These are phyloP conservation scores for Pachyrhizus erosus DNA, from an alignment of 306 rosid species.

Conservation along the genomic window DNA sequence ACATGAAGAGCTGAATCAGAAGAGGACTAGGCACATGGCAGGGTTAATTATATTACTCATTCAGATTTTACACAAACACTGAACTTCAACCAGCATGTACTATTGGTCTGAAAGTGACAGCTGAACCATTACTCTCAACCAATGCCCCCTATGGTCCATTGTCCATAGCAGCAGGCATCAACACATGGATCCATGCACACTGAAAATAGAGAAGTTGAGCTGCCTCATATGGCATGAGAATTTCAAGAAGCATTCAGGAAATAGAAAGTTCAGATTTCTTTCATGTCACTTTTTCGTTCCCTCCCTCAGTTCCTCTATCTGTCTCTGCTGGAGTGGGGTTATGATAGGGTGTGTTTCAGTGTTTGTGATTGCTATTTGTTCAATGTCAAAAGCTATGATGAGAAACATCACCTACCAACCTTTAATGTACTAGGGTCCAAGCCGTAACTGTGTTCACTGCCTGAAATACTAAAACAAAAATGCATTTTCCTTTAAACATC, in stretches of 20 bases:
- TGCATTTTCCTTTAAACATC: neutral
- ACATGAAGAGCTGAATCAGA: conserved; percentile 15
- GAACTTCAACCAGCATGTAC: conserved; percentile 2
- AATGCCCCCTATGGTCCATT: neutral
- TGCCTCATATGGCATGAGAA: conserved; percentile 33
- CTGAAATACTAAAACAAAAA: neutral
- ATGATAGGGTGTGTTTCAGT: conserved; percentile 12
- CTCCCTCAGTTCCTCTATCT: neutral
- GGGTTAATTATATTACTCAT: conserved; percentile 32
- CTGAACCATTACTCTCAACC: conserved; percentile 11
- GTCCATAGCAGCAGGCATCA: neutral
- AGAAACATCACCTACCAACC: conserved; percentile 9
- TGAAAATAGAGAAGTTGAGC: conserved; percentile 34
- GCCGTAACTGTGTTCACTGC: neutral
- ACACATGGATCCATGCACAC: conserved; percentile 12
- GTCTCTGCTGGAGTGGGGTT: conserved; percentile 22
- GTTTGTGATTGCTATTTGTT: conserved; percentile 15
- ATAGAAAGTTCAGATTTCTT: conserved; percentile 5
- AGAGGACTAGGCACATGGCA: conserved; percentile 28
- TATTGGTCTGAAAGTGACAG: conserved; percentile 30
- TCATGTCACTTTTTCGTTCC: conserved; percentile 6
- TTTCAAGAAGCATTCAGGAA: conserved; percentile 26
- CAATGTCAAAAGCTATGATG: conserved; percentile 22
- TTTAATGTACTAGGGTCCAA: conserved; percentile 1
- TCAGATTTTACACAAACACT: conserved; percentile 14